phyloP scores from a whole-genome alignment of 2,329 filamentous ascomycete genomes.

The Diaporthe capsici region DNA sequence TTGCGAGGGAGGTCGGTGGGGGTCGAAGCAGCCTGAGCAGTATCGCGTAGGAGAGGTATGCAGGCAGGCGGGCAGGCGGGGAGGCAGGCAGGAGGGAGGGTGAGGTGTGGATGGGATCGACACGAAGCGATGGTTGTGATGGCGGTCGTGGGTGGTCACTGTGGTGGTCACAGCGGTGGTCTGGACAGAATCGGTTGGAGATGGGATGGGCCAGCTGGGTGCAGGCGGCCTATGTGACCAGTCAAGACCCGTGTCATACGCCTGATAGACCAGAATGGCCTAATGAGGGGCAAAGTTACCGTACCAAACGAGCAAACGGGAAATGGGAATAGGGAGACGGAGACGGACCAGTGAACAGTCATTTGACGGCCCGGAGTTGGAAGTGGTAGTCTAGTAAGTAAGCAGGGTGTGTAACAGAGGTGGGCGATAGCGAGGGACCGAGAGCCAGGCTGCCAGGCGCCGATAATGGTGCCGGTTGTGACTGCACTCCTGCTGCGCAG shows the following conservation, averaged over 20 bases:
- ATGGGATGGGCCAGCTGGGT: constrained; percentile 31
- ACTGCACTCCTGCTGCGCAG: constrained; percentile 8
- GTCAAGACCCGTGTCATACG: constrained; percentile 33
- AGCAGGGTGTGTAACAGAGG: constrained; percentile 15
- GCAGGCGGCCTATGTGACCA: constrained; percentile 26
- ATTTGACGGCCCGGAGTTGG: constrained; percentile 1
- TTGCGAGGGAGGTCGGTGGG: background rate
- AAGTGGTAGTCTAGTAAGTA: background rate
- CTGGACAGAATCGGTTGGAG: constrained; percentile 20
- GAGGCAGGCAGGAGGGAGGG: background rate
- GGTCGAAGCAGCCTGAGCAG: background rate
- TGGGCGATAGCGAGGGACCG: constrained; percentile 25
- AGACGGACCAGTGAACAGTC: constrained; percentile 10
- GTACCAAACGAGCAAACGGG: constrained; percentile 3
- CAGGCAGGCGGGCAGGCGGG: background rate
- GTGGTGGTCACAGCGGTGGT: constrained; percentile 4
- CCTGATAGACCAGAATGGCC: constrained; percentile 1
- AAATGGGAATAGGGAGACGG: background rate
- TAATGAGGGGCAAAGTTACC: constrained; percentile 27
- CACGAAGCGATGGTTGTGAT: constrained; percentile 11
- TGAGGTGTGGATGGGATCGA: constrained; percentile 16
- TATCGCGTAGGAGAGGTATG: background rate
- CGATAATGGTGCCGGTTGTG: constrained; percentile 6
- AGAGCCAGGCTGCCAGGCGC: constrained; percentile 27
- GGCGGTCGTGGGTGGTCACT: constrained; percentile 13